Evolutionary conservation across 169 alveolate genomes (phyloP).

Genomic region (Cryptosporidium ubiquitum): DNA sequence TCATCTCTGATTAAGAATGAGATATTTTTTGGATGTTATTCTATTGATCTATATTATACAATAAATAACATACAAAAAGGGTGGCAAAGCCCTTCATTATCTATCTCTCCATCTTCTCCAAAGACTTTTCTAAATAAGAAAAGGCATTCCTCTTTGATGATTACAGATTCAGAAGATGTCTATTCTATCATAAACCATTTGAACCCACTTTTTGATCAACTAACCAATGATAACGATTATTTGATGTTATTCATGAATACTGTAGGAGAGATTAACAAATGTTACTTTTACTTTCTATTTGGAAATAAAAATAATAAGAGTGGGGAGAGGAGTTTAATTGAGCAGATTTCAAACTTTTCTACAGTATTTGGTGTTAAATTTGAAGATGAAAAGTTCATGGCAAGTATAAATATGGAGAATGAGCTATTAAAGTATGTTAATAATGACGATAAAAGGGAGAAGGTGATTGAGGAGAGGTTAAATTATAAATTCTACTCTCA

Average conservation of each 20-base stretch:
- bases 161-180: conserved; percentile 55
- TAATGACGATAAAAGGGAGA: neutral
- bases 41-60: conserved; percentile 48
- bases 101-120: conserved; percentile 53
- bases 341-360: conserved; percentile 21
- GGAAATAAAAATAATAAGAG: neutral
- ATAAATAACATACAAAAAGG: conserved; percentile 63
- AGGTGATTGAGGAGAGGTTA: conserved; percentile 16
- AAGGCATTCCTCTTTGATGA: conserved; percentile 46
- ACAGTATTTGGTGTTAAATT: conserved; percentile 14
- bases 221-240: conserved; percentile 24
- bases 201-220: conserved; percentile 46
- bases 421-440: conserved; percentile 19
- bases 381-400: conserved; percentile 13
- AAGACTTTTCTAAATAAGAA: conserved; percentile 25
- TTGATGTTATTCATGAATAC: conserved; percentile 15
- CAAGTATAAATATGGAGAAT: conserved; percentile 11
- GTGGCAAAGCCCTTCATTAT: conserved; percentile 31
- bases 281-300: conserved; percentile 30
- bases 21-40: conserved; percentile 65
- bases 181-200: conserved; percentile 26
- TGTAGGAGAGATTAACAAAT: conserved; percentile 20
- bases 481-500: conserved; percentile 53
- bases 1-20: conserved; percentile 39
- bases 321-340: neutral